These are phyloP conservation scores for Ophiostoma pallidulum DNA, from an alignment of 2,329 filamentous ascomycete species.

Conservation along the genomic window DNA sequence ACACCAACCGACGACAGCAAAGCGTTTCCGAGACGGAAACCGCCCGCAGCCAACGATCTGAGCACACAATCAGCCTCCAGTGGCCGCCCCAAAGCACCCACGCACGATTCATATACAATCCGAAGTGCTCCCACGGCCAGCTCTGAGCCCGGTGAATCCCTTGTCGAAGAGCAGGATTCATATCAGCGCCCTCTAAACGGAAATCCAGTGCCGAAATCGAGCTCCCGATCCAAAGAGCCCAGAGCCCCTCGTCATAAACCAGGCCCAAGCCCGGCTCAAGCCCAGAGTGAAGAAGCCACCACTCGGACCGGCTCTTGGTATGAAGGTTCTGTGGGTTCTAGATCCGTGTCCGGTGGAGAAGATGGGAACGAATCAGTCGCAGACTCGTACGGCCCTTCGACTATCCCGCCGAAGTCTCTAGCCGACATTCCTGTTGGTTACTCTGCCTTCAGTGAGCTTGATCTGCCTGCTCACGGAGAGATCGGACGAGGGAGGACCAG, in stretches of 20 bases:
- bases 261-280: conserved; percentile 23
- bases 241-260: conserved; percentile 18
- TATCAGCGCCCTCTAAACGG: conserved; percentile 19
- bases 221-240: conserved; percentile 3
- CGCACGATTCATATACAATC: not conserved
- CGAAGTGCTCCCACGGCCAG: conserved; percentile 11
- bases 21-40: not conserved
- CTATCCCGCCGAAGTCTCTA: conserved; percentile 40
- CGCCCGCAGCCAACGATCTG: conserved; percentile 12
- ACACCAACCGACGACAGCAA: not conserved
- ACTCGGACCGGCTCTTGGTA: conserved; percentile 23
- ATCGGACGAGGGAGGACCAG: conserved; percentile 36
- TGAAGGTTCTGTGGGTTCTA: conserved; percentile 12
- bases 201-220: conserved; percentile 13
- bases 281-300: conserved; percentile 22
- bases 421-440: conserved; percentile 55
- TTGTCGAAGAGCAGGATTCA: conserved; percentile 24
- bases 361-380: conserved; percentile 23
- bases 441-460: conserved; percentile 57
- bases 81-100: not conserved
- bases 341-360: conserved; percentile 9
- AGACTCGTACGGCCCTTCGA: conserved; percentile 32
- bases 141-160: not conserved
- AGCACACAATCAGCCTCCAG: conserved; percentile 17
- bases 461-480: conserved; percentile 42